A percentile compares a stretch with the other conserved stretches of the same genome.
phyloP scores from a whole-genome alignment of 805 yeast species.

The Candida silvicultrix region DNA sequence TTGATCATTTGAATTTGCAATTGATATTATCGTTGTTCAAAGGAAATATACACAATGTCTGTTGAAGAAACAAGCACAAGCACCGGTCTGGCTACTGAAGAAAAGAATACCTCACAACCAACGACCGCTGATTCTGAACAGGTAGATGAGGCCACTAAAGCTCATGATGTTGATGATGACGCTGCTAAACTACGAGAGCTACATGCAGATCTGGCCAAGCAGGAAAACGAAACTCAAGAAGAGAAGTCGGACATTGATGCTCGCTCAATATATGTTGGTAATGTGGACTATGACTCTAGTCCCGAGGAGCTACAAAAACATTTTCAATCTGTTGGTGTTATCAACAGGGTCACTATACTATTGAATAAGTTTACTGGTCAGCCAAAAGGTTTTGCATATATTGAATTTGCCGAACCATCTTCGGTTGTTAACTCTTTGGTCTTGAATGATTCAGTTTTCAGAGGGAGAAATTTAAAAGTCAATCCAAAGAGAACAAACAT shows the following conservation, averaged over 20 bases:
- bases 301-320: constrained; percentile 76
- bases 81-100: background rate
- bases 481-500: constrained; percentile 74
- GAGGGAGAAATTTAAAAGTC: constrained; percentile 69
- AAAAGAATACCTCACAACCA: background rate
- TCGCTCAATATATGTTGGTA: constrained; percentile 75
- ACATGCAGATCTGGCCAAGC: constrained; percentile 41
- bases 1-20: background rate
- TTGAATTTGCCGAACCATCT: constrained; percentile 71
- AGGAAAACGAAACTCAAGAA: constrained; percentile 34
- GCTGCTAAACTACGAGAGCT: constrained; percentile 55
- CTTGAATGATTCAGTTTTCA: constrained; percentile 58
- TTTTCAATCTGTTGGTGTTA: constrained; percentile 63
- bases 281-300: constrained; percentile 73
- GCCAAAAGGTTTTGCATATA: constrained; percentile 84
- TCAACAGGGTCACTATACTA: constrained; percentile 74
- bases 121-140: constrained; percentile 1
- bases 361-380: constrained; percentile 69
- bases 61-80: background rate
- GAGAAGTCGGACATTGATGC: constrained; percentile 66
- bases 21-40: too few relatives aligned
- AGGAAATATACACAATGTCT: background rate
- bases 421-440: constrained; percentile 59
- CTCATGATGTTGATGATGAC: constrained; percentile 39
- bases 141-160: background rate